These are phyloP conservation scores for Calonectria hongkongensis DNA, from an alignment of 2,329 filamentous ascomycete genomes.

Conservation along the genomic window DNA sequence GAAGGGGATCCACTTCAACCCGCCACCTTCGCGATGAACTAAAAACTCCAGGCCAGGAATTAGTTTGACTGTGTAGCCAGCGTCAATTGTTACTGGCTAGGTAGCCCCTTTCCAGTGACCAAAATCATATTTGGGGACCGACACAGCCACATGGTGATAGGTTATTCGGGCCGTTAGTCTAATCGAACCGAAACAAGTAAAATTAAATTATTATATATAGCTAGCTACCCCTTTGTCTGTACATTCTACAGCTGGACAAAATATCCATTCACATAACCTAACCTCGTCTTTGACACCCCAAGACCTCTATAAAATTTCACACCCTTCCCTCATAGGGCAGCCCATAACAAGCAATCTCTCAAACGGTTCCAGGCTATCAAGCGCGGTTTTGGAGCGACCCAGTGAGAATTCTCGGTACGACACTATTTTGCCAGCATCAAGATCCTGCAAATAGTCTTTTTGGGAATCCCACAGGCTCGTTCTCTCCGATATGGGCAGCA, in stretches of 20 bases:
- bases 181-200: background rate
- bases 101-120: background rate
- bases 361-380: background rate
- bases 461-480: conserved; percentile 12
- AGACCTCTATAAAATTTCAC: background rate
- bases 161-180: too few species aligned
- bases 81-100: background rate
- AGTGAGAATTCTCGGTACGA: conserved; percentile 38
- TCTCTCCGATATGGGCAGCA: conserved; percentile 17
- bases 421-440: background rate
- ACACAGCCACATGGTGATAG: background rate
- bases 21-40: too few species aligned
- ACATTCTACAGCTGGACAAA: background rate
- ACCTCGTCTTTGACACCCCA: background rate
- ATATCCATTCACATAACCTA: background rate
- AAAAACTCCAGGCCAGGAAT: too few species aligned
- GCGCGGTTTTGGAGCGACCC: background rate
- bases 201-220: background rate
- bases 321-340: background rate
- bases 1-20: conserved; percentile 6
- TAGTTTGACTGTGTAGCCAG: too few species aligned
- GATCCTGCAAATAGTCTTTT: background rate
- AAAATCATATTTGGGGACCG: background rate
- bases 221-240: background rate
- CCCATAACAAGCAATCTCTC: conserved; percentile 13